phyloP scores from a whole-genome alignment of 1,284 basidiomycete genomes.

The Cerrena zonata region DNA sequence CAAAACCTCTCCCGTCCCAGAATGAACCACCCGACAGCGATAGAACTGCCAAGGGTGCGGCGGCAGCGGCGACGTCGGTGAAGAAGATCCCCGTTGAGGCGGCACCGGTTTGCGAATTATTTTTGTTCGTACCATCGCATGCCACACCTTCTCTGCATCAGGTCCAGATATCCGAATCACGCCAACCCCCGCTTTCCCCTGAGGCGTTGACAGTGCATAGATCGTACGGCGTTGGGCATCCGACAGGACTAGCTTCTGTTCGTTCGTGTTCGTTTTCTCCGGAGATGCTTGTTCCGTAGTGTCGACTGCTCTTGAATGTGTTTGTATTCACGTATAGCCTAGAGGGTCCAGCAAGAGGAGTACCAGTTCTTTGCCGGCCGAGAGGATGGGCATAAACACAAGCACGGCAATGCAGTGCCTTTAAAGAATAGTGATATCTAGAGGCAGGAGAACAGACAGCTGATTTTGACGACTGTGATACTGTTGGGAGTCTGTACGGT shows the following conservation, averaged over 20 bases:
- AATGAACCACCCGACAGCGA: slow-evolving; percentile 65
- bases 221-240: slow-evolving; percentile 69
- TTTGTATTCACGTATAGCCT: no score
- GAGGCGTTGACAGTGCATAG: slow-evolving; percentile 80
- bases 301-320: background rate
- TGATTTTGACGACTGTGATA: background rate
- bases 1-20: slow-evolving; percentile 54
- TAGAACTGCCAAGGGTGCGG: slow-evolving; percentile 63
- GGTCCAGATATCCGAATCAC: slow-evolving; percentile 81
- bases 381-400: background rate
- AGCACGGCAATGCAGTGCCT: background rate
- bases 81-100: background rate
- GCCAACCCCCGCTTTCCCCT: slow-evolving; percentile 76
- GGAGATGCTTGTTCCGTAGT: background rate
- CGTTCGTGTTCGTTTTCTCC: background rate
- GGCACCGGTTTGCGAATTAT: no score
- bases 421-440: background rate
- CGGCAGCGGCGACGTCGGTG: slow-evolving; percentile 13
- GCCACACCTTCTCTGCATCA: slow-evolving; percentile 55
- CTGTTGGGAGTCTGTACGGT: background rate
- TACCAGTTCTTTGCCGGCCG: background rate
- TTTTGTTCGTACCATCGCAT: slow-evolving; percentile 38
- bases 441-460: background rate
- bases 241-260: slow-evolving; percentile 31
- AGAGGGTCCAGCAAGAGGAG: background rate